These are phyloP conservation scores for Thelephora ganbajun DNA, from an alignment of 768 basidiomycete species.

Conservation along the genomic window DNA sequence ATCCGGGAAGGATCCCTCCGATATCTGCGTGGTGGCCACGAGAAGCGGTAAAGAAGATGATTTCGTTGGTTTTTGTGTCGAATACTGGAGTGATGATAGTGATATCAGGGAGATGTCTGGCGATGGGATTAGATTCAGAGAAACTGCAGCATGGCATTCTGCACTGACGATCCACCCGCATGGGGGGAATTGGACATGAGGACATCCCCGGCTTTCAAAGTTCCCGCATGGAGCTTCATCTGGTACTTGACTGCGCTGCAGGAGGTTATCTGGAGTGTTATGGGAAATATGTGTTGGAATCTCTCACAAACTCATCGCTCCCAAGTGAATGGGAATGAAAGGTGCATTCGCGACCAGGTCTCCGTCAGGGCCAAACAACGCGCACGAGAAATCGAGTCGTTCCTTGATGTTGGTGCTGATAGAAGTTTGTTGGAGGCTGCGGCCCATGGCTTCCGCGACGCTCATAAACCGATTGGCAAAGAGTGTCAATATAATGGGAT, in stretches of 20 bases:
- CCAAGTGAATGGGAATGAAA: conserved; percentile 78
- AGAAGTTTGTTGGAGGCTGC: conserved; percentile 79
- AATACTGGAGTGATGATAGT: conserved; percentile 94
- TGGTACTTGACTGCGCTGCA: conserved; percentile 75
- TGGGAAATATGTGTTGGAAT: not conserved
- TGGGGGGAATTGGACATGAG: conserved; percentile 86
- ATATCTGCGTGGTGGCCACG: conserved; percentile 92
- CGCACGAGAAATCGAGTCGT: conserved; percentile 89
- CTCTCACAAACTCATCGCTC: conserved; percentile 81
- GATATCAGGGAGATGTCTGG: conserved; percentile 72
- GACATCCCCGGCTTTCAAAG: conserved; percentile 81
- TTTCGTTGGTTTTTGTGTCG: conserved; percentile 41
- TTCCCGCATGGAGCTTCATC: conserved; percentile 59
- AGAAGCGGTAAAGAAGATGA: conserved; percentile 89
- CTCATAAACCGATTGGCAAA: conserved; percentile 98
- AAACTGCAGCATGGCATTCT: conserved; percentile 7
- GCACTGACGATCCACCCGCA: conserved; percentile 74
- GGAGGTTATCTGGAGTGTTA: not conserved
- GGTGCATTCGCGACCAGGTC: conserved; percentile 92
- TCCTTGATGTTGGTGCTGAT: conserved; percentile 96
- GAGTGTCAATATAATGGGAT: conserved; percentile 79
- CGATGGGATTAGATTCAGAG: conserved; percentile 1
- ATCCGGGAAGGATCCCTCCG: conserved; percentile 83
- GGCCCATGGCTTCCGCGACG: conserved; percentile 92
- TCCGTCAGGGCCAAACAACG: conserved; percentile 88